Percentiles rank a stretch among this genome's conserved stretches.
Conservation (phyloP, 257 asterid species). For the Primulina tabacum region DNA sequence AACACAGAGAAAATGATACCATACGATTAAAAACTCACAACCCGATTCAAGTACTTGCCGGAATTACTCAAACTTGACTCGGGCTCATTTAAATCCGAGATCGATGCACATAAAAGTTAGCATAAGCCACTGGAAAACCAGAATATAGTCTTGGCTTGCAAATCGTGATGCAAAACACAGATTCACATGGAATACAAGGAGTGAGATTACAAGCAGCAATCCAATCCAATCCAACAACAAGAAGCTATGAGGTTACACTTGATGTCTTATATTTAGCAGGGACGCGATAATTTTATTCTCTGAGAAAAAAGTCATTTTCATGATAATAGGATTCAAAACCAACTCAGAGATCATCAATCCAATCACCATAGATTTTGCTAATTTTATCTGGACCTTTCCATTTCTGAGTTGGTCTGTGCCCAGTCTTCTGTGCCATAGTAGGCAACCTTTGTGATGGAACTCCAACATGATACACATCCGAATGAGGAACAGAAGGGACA, state of each 20-base stretch:
- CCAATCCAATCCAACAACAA: background rate
- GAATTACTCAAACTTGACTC: background rate
- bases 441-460: conserved; percentile 53
- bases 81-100: background rate
- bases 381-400: conserved; percentile 82
- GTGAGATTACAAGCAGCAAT: background rate
- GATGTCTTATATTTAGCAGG: background rate
- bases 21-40: background rate
- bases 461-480: conserved; percentile 36
- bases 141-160: background rate
- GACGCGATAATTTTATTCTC: background rate
- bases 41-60: background rate
- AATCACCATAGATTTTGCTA: conserved; percentile 57
- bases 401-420: conserved; percentile 37
- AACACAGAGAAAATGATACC: background rate
- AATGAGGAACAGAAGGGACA: conserved; percentile 31
- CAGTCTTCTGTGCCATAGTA: conserved; percentile 32
- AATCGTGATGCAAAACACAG: background rate
- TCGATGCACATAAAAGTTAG: background rate
- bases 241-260: background rate
- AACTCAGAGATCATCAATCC: conserved; percentile 64
- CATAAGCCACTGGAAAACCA: background rate
- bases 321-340: background rate
- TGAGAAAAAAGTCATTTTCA: background rate
- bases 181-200: background rate